Conservation (phyloP, 1,139 yeast species). For the Arxiozyma telluris region DNA sequence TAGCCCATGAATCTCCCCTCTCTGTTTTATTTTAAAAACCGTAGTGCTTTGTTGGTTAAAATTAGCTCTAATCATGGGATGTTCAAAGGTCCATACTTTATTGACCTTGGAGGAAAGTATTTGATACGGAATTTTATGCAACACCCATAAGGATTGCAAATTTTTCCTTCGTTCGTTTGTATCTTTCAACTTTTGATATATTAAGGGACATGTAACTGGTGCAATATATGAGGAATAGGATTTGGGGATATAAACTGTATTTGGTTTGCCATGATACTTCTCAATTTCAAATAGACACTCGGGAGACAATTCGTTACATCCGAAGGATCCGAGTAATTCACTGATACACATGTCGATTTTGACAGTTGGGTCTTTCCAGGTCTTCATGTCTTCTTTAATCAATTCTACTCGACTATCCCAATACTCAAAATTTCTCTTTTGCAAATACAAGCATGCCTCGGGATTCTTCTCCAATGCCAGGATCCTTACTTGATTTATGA, state of each 20-base stretch:
- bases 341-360: conserved; percentile 56
- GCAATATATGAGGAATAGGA: conserved; percentile 51
- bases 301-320: conserved; percentile 83
- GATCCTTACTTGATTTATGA: conserved; percentile 30
- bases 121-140: conserved; percentile 46
- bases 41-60: conserved; percentile 14
- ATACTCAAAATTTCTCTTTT: conserved; percentile 33
- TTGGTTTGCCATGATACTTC: conserved; percentile 24
- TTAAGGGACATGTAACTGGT: conserved; percentile 54
- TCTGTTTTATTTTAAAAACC: conserved; percentile 35
- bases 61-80: conserved; percentile 32
- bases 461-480: conserved; percentile 67
- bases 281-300: conserved; percentile 49
- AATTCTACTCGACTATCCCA: conserved; percentile 46
- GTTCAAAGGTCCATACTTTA: conserved; percentile 47
- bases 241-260: conserved; percentile 52
- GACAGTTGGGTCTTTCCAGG: conserved; percentile 33
- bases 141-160: conserved; percentile 51
- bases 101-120: conserved; percentile 36
- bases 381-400: conserved; percentile 49
- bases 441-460: conserved; percentile 45
- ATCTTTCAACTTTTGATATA: conserved; percentile 31
- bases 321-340: conserved; percentile 82
- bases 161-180: conserved; percentile 4
- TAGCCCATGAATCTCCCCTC: conserved; percentile 59